Evolutionary conservation across 192 early-diverging fungal genomes (phyloP), one percentile per base, ranked within the genome.

Genomic region (Spizellomyces sp.): DNA sequence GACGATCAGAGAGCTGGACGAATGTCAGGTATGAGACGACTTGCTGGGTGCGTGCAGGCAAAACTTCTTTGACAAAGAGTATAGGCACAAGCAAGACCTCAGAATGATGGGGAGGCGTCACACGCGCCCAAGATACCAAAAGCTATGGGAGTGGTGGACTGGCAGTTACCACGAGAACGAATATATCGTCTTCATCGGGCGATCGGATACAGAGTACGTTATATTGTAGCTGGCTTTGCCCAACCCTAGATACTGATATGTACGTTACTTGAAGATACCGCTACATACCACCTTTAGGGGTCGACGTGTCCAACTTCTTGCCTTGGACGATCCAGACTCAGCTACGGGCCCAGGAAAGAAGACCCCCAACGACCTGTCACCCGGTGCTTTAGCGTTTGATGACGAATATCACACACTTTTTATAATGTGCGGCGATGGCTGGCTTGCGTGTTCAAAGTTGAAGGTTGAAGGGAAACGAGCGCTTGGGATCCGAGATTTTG

Each of bases 111-210:
- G 5, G 62, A 81, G n/a, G 90, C 86, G 7, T 88, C 90, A 4
- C 75, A 82, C 22, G 94, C 94, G 12, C 84, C 83, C 17, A 87
- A 95, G 66, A 89, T 93, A 15, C 71, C 74, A 9, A 87, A 85
- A 46, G 76, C 80, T 7, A 81, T 86, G 65, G 76, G 86, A 15
- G 68, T 81, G 14, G 77, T 93, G 8, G 66, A 86, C 44, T 95
- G 90, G 88, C 58, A 73, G 6, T 48, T 47, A 3, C 73, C 83
- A 0, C 87, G 87, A 0, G 79, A 86, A 44, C 59, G 89, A 2
- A 83, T 93, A 8, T 87, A 88, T 56, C 76, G 85, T 63, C 71
- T 90, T 52, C 78, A 92, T 68, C 81, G 91, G 27, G 92, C 94
- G 6, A 87, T 93, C 71, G 90, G 89, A 42, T 77, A 87, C 48